A percentile compares a stretch with the other conserved stretches of the same genome.
Conservation (phyloP, 2,329 filamentous ascomycete genomes). For the Talaromyces sp. region DNA sequence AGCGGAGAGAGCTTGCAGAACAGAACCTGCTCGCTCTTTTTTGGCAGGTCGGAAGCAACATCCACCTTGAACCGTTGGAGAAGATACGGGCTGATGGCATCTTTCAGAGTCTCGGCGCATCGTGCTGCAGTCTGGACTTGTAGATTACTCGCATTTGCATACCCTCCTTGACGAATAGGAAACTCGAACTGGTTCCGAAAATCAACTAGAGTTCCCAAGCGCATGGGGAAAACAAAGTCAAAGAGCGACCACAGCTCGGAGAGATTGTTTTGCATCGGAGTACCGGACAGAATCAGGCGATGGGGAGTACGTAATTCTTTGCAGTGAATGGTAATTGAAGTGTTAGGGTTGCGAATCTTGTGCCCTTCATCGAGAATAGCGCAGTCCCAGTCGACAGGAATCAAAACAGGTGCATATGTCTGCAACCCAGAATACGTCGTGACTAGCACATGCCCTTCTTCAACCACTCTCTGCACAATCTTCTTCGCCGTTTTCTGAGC, state of each 20-base stretch:
- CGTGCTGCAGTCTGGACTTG: constrained; percentile 93
- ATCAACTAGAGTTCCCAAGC: constrained; percentile 83
- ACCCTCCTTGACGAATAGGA: constrained; percentile 88
- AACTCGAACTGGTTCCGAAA: constrained; percentile 92
- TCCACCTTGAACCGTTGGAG: constrained; percentile 90
- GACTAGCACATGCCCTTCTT: constrained; percentile 86
- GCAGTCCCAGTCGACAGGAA: constrained; percentile 86
- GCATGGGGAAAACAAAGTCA: constrained; percentile 97
- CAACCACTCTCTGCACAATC: constrained; percentile 77
- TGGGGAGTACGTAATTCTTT: constrained; percentile 91
- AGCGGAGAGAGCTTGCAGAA: constrained; percentile 87
- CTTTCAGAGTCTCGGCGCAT: constrained; percentile 90
- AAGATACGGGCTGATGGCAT: constrained; percentile 89
- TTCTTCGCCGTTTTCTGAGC: constrained; percentile 70
- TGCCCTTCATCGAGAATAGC: constrained; percentile 95
- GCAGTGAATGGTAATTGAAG: constrained; percentile 89
- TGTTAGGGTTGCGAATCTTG: constrained; percentile 96
- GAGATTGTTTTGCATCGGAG: constrained; percentile 96
- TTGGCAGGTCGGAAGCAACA: constrained; percentile 87
- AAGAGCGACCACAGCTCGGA: constrained; percentile 96
- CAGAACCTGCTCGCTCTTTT: constrained; percentile 93
- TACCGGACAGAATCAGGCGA: constrained; percentile 89
- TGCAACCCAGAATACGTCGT: constrained; percentile 97
- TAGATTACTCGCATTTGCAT: constrained; percentile 90
- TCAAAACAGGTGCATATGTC: constrained; percentile 79